A percentile compares a stretch with the other conserved stretches of the same genome.
phyloP scores from a whole-genome alignment of 2,329 filamentous ascomycete species.

The Fusarium sp. region DNA sequence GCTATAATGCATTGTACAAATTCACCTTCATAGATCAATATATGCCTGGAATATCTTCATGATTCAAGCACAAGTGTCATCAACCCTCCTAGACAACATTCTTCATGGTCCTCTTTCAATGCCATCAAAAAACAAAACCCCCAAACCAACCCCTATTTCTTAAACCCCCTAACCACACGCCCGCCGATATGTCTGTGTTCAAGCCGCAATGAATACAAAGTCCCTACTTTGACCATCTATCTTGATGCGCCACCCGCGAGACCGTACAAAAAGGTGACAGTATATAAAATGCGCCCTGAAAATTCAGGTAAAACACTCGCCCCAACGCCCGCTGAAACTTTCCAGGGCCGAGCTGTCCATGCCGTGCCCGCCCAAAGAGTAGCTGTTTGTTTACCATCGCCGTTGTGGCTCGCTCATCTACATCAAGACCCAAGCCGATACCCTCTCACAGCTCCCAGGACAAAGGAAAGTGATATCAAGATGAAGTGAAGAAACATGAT shows the following conservation, averaged over 20 bases:
- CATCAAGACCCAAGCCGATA: constrained; percentile 13
- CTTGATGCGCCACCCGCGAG: constrained; percentile 25
- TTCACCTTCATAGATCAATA: constrained; percentile 49
- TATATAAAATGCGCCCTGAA: constrained; percentile 15
- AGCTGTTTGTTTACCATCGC: constrained; percentile 16
- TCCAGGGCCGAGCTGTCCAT: constrained; percentile 11
- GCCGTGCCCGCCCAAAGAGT: constrained; percentile 19
- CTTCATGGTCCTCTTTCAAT: constrained; percentile 7
- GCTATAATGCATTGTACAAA: constrained; percentile 42
- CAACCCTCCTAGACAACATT: not conserved
- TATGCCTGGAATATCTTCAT: constrained; percentile 42
- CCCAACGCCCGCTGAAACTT: constrained; percentile 42
- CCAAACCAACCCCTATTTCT: not conserved
- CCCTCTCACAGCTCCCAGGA: constrained; percentile 2
- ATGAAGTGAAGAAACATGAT: not conserved
- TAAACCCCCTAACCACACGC: not conserved
- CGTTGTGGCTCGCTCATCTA: constrained; percentile 34
- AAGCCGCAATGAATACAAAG: constrained; percentile 21
- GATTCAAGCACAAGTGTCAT: constrained; percentile 5
- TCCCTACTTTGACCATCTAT: constrained; percentile 26
- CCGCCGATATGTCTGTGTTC: constrained; percentile 9
- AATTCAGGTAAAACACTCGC: constrained; percentile 19
- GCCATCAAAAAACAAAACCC: not conserved
- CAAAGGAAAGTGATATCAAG: constrained; percentile 23
- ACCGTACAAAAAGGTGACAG: constrained; percentile 10